Conservation (phyloP, 352 stramenopile genomes). For the Pilasporangium apinafurcum region DNA sequence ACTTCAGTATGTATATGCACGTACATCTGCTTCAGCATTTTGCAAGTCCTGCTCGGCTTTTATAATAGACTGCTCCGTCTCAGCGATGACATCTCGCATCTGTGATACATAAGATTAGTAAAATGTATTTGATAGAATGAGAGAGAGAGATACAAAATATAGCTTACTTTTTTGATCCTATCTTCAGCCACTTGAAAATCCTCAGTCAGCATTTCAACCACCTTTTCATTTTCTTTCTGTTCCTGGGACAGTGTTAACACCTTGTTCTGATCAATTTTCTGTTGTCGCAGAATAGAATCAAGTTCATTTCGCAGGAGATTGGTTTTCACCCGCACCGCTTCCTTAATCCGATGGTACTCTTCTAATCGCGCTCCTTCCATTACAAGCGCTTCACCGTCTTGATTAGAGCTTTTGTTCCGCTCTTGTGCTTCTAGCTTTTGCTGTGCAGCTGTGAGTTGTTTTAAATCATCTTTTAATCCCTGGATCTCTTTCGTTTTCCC, state of each 20-base stretch:
- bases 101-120: conserved; percentile 8
- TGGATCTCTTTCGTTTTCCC: conserved; percentile 84
- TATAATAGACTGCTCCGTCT: conserved; percentile 51
- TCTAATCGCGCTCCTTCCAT: conserved; percentile 59
- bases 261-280: conserved; percentile 66
- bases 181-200: conserved; percentile 56
- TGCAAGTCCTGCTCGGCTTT: conserved; percentile 46
- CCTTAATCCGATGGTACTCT: conserved; percentile 84
- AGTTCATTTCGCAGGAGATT: conserved; percentile 62
- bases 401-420: conserved; percentile 15
- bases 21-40: conserved; percentile 48
- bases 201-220: conserved; percentile 52
- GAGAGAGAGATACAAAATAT: neutral
- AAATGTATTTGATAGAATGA: too few species aligned
- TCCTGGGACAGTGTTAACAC: conserved; percentile 68
- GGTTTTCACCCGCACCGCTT: conserved; percentile 62
- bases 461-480: conserved; percentile 61
- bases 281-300: conserved; percentile 59
- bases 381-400: conserved; percentile 46
- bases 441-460: conserved; percentile 56
- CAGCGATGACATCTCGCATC: conserved; percentile 64
- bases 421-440: conserved; percentile 44
- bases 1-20: too few species aligned
- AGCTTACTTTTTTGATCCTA: conserved; percentile 47
- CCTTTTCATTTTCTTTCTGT: conserved; percentile 60